A percentile compares a stretch with the other conserved stretches of the same genome.
These are phyloP conservation scores for Geum urbanum DNA, from an alignment of 306 rosid species.

Conservation along the genomic window DNA sequence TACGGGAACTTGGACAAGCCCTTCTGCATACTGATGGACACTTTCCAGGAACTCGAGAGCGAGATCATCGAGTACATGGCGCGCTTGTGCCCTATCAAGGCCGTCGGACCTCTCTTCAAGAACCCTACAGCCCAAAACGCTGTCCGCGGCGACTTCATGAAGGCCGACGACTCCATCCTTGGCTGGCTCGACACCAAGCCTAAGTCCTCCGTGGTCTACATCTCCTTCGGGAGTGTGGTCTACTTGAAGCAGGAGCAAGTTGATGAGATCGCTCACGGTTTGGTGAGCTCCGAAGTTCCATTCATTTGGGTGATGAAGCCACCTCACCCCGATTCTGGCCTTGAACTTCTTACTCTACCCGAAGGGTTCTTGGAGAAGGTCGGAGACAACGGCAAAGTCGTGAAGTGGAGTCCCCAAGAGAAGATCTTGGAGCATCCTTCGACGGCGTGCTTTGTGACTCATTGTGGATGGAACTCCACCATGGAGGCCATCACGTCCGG, in stretches of 20 bases:
- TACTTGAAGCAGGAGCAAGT: slow-evolving; percentile 46
- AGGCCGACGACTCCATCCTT: slow-evolving; percentile 45
- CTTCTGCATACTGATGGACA: slow-evolving; percentile 54
- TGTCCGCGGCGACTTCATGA: slow-evolving; percentile 46
- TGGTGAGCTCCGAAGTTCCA: slow-evolving; percentile 35
- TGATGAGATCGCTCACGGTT: slow-evolving; percentile 59
- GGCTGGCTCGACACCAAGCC: slow-evolving; percentile 56
- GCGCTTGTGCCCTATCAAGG: slow-evolving; percentile 18
- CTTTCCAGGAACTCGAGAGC: slow-evolving; percentile 48
- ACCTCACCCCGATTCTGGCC: slow-evolving; percentile 1
- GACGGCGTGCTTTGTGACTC: slow-evolving; percentile 54
- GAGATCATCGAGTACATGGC: slow-evolving; percentile 35
- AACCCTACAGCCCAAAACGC: slow-evolving; percentile 16
- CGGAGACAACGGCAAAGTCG: slow-evolving; percentile 43
- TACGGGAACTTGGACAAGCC: slow-evolving; percentile 34
- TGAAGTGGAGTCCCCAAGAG: slow-evolving; percentile 68
- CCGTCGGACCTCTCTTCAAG: slow-evolving; percentile 61
- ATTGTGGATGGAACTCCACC: slow-evolving; percentile 80
- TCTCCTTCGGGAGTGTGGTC: slow-evolving; percentile 64
- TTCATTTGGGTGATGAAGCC: slow-evolving; percentile 69
- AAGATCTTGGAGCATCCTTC: slow-evolving; percentile 56
- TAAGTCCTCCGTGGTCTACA: slow-evolving; percentile 44
- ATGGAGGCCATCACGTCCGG: slow-evolving; percentile 54
- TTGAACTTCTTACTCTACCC: slow-evolving; percentile 29
- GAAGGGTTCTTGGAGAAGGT: slow-evolving; percentile 45